Percentiles rank a stretch among this genome's conserved stretches.
Conservation (phyloP, 1,284 basidiomycete species). For the Tetrapyrgos nigripes region DNA sequence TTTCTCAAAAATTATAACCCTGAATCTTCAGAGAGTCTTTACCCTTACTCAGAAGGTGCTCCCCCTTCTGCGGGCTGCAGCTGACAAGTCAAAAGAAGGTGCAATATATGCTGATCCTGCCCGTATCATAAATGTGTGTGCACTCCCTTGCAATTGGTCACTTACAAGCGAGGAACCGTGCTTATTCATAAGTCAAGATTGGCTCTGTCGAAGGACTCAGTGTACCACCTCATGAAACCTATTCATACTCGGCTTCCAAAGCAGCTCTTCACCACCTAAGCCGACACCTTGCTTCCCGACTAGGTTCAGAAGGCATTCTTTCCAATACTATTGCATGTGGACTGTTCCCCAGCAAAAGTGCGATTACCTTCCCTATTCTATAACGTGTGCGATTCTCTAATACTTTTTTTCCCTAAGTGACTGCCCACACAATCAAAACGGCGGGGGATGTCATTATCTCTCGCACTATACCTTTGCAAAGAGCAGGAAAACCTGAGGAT, state of each 20-base stretch:
- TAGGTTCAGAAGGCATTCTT: conserved; percentile 67
- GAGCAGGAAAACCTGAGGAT: conserved; percentile 70
- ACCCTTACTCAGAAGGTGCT: conserved; percentile 72
- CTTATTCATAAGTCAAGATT: conserved; percentile 47
- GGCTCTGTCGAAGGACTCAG: conserved; percentile 66
- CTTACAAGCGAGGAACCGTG: background rate
- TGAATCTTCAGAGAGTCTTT: conserved; percentile 76
- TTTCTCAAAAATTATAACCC: conserved; percentile 65
- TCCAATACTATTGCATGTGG: conserved; percentile 77
- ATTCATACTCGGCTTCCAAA: conserved; percentile 74
- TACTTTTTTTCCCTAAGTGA: conserved; percentile 50
- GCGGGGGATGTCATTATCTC: conserved; percentile 52
- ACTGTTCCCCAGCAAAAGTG: conserved; percentile 55
- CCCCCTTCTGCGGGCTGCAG: conserved; percentile 63
- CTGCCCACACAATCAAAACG: conserved; percentile 57
- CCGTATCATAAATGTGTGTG: conserved; percentile 66
- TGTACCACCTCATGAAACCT: conserved; percentile 67
- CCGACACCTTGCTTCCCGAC: conserved; percentile 62
- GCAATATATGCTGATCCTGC: conserved; percentile 53
- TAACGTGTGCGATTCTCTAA: background rate
- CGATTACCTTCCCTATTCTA: conserved; percentile 15
- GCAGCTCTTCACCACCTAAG: conserved; percentile 69
- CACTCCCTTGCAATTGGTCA: background rate
- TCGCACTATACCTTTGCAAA: conserved; percentile 51
- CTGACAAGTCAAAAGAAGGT: conserved; percentile 47